phyloP scores from a whole-genome alignment of 495 filamentous ascomycete genomes.

The Letharia columbiana region DNA sequence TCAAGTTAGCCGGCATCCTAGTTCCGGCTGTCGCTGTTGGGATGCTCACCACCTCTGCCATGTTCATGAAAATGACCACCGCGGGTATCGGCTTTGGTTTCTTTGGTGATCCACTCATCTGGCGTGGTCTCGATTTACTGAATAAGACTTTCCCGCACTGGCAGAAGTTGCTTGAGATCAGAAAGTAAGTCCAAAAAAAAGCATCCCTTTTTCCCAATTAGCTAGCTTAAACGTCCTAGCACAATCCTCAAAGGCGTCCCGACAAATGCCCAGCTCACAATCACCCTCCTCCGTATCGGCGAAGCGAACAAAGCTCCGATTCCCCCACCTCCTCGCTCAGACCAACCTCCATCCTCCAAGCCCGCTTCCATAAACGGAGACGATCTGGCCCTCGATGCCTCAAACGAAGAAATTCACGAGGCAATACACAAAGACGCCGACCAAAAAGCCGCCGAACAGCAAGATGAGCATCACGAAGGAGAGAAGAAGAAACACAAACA shows the following conservation, averaged over 20 bases:
- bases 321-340: slow-evolving; percentile 63
- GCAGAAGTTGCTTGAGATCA: slow-evolving; percentile 61
- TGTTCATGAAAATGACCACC: slow-evolving; percentile 60
- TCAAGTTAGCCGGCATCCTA: slow-evolving; percentile 56
- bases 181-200: slow-evolving; percentile 42
- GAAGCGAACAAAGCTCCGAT: slow-evolving; percentile 76
- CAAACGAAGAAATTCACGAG: slow-evolving; percentile 26
- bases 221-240: slow-evolving; percentile 33
- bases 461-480: slow-evolving; percentile 25
- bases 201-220: not conserved
- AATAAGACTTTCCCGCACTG: slow-evolving; percentile 64
- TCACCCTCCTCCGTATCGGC: slow-evolving; percentile 78
- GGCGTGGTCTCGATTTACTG: slow-evolving; percentile 47
- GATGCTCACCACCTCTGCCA: slow-evolving; percentile 59
- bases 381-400: slow-evolving; percentile 25
- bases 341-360: slow-evolving; percentile 44
- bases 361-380: slow-evolving; percentile 32
- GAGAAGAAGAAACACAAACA: slow-evolving; percentile 37
- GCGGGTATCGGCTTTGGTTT: slow-evolving; percentile 64
- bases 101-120: slow-evolving; percentile 71
- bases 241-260: slow-evolving; percentile 76
- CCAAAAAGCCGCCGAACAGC: slow-evolving; percentile 31
- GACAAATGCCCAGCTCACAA: slow-evolving; percentile 77
- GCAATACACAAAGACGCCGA: slow-evolving; percentile 30
- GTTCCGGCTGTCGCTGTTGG: slow-evolving; percentile 48